A percentile compares a stretch with the other conserved stretches of the same genome.
Conservation (phyloP, 495 filamentous ascomycete genomes). For the Trichoderma asperelloides region DNA sequence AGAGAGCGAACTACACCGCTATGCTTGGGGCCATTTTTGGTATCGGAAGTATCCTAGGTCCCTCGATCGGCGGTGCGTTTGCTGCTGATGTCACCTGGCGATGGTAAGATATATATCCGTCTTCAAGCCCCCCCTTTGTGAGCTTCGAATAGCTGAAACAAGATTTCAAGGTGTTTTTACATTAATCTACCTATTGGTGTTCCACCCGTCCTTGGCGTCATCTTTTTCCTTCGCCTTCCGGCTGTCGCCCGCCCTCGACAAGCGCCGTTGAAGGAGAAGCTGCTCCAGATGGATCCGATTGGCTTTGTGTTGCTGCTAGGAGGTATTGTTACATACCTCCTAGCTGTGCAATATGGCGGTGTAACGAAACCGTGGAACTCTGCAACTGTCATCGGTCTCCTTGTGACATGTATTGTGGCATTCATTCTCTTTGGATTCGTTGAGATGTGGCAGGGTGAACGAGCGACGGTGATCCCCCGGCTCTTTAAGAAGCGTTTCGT, state of each 20-base stretch:
- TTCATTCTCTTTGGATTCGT: constrained; percentile 19
- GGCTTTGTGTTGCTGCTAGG: constrained; percentile 31
- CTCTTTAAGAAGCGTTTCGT: constrained; percentile 30
- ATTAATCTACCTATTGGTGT: constrained; percentile 41
- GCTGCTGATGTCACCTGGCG: constrained; percentile 33
- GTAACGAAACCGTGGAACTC: constrained; percentile 30
- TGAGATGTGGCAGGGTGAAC: constrained; percentile 23
- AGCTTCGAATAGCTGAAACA: neutral
- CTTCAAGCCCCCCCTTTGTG: neutral
- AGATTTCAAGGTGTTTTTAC: constrained; percentile 39
- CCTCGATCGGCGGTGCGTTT: constrained; percentile 48
- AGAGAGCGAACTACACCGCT: constrained; percentile 25
- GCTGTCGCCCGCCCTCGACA: constrained; percentile 18
- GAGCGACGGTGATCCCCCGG: constrained; percentile 25
- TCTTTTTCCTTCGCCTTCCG: constrained; percentile 35
- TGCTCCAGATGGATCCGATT: constrained; percentile 21
- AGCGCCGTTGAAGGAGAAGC: constrained; percentile 29
- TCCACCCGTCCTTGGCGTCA: constrained; percentile 22
- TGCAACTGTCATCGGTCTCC: constrained; percentile 31
- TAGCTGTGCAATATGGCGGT: constrained; percentile 42
- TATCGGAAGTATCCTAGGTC: constrained; percentile 37
- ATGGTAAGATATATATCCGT: constrained; percentile 38
- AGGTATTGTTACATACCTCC: constrained; percentile 29
- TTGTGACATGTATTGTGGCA: constrained; percentile 30
- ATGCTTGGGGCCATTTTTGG: constrained; percentile 37